phyloP scores from a whole-genome alignment of 2,329 filamentous ascomycete genomes.

The Cercospora zeae-maydis region DNA sequence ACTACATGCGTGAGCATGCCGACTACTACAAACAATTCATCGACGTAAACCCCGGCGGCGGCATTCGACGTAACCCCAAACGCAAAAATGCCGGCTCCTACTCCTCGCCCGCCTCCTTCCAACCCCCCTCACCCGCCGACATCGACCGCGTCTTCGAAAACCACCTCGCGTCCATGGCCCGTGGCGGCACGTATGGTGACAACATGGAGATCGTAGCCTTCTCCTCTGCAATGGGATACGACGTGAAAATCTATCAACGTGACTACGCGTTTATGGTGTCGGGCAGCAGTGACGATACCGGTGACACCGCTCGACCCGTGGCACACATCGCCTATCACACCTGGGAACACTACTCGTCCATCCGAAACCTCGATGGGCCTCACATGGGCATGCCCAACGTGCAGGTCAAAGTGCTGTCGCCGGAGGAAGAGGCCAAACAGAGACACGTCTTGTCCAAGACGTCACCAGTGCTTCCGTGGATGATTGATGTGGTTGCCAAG shows the following conservation, averaged over 20 bases:
- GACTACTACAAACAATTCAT: conserved; percentile 65
- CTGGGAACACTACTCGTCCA: conserved; percentile 65
- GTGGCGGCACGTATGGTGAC: conserved; percentile 60
- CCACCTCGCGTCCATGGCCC: conserved; percentile 59
- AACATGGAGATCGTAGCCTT: conserved; percentile 67
- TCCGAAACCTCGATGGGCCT: conserved; percentile 58
- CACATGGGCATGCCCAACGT: conserved; percentile 56
- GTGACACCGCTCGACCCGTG: conserved; percentile 32
- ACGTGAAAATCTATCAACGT: conserved; percentile 61
- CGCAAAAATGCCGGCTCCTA: conserved; percentile 53
- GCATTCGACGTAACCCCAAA: conserved; percentile 57
- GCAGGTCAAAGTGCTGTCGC: conserved; percentile 36
- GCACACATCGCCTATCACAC: conserved; percentile 51
- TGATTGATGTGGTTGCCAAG: conserved; percentile 52
- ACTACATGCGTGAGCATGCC: conserved; percentile 59
- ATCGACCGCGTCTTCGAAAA: conserved; percentile 51
- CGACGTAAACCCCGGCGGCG: conserved; percentile 51
- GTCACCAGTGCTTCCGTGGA: conserved; percentile 52
- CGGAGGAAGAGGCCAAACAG: conserved; percentile 42
- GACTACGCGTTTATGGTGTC: conserved; percentile 51
- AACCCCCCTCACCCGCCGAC: conserved; percentile 52
- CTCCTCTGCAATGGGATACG: conserved; percentile 56
- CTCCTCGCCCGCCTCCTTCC: conserved; percentile 45
- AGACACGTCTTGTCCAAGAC: conserved; percentile 38
- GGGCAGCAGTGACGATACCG: conserved; percentile 37